phyloP scores from a whole-genome alignment of 73 alveolate species.

The Tetrahymena borealis region DNA sequence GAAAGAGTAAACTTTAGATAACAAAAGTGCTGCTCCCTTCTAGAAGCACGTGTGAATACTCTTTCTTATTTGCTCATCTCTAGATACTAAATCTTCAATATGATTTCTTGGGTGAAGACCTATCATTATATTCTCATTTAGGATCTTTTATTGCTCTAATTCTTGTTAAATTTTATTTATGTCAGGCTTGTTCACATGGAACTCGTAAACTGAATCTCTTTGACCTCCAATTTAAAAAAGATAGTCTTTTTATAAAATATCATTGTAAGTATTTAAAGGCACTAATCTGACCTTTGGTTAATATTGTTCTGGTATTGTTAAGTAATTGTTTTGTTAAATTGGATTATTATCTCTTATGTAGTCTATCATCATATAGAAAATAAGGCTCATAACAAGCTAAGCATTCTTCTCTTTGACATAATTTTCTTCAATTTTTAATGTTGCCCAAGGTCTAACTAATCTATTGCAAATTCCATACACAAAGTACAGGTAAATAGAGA shows the following conservation, averaged over 20 bases:
- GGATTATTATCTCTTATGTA: not conserved
- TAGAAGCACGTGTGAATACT: not conserved
- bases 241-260: not conserved
- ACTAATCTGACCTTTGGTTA: not conserved
- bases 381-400: not conserved
- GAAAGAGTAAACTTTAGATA: not conserved
- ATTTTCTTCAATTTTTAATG: not conserved
- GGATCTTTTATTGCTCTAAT: not conserved
- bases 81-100: not conserved
- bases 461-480: not conserved
- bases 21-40: not conserved
- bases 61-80: not conserved
- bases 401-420: not conserved
- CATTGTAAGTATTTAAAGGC: not conserved
- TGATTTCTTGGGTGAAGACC: not conserved
- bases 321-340: not conserved
- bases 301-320: not conserved
- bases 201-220: not conserved
- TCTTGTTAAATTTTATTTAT: not conserved
- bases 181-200: not conserved
- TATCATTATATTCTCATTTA: not conserved
- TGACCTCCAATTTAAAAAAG: not conserved
- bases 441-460: not conserved
- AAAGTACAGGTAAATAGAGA: not conserved
- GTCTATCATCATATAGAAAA: not conserved